Percentiles rank a stretch among this genome's conserved stretches.
These are phyloP conservation scores for Cryomyces antarcticus DNA, from an alignment of 495 filamentous ascomycete species.

Conservation along the genomic window DNA sequence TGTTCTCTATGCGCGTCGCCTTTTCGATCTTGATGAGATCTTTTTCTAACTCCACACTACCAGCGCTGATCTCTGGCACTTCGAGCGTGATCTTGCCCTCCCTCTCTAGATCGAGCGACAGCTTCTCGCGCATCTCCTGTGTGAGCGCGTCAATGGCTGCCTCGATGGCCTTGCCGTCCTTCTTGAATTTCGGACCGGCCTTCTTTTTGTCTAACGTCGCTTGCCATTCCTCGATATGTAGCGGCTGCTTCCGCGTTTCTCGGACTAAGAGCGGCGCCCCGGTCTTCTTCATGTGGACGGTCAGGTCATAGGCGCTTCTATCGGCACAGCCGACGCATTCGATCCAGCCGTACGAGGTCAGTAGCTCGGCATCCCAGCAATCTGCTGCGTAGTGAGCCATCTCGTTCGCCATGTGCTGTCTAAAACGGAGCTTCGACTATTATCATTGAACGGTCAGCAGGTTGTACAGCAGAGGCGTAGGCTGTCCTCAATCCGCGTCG, in stretches of 20 bases:
- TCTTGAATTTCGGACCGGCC: slow-evolving; percentile 62
- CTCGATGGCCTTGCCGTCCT: slow-evolving; percentile 57
- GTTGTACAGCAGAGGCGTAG: too few species aligned
- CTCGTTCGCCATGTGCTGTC: slow-evolving; percentile 66
- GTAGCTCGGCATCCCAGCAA: slow-evolving; percentile 71
- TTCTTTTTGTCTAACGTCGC: slow-evolving; percentile 68
- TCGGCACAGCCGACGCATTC: slow-evolving; percentile 77
- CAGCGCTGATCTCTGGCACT: slow-evolving; percentile 39
- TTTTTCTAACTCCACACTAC: slow-evolving; percentile 49
- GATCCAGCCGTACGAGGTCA: slow-evolving; percentile 66
- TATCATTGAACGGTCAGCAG: too few species aligned
- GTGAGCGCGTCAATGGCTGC: slow-evolving; percentile 41
- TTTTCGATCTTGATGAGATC: slow-evolving; percentile 53
- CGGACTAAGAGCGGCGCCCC: slow-evolving; percentile 52
- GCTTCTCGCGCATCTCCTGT: slow-evolving; percentile 50
- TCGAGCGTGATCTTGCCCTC: slow-evolving; percentile 46
- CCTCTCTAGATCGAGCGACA: slow-evolving; percentile 41
- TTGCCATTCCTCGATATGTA: slow-evolving; percentile 51
- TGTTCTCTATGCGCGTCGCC: slow-evolving; percentile 44
- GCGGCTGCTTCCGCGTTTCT: slow-evolving; percentile 43
- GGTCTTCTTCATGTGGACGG: slow-evolving; percentile 65
- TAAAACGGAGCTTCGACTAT: slow-evolving; percentile 48
- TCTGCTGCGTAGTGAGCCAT: slow-evolving; percentile 75
- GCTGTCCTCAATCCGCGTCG: too few species aligned
- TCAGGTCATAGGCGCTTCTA: slow-evolving; percentile 59